These are phyloP conservation scores for Fraxinus quadrangulata DNA, from an alignment of 257 asterid genomes.

Conservation along the genomic window DNA sequence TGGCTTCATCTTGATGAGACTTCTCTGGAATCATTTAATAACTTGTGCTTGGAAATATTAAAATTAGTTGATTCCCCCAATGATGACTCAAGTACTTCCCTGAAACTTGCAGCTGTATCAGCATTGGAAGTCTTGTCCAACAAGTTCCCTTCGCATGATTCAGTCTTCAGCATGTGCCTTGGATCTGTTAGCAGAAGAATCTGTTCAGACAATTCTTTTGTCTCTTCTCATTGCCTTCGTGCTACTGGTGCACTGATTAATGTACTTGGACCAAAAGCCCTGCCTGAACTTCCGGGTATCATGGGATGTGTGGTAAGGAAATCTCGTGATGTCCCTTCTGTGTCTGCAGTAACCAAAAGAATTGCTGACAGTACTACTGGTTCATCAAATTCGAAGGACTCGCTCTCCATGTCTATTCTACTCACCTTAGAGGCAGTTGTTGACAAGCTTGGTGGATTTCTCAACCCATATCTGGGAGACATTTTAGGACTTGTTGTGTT, in stretches of 20 bases:
- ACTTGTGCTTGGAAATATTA: slow-evolving; percentile 59
- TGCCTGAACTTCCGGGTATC: slow-evolving; percentile 73
- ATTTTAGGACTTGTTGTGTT: slow-evolving; percentile 64
- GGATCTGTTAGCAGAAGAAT: slow-evolving; percentile 62
- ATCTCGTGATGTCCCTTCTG: slow-evolving; percentile 39
- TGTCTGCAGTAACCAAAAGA: slow-evolving; percentile 30
- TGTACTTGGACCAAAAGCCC: slow-evolving; percentile 81
- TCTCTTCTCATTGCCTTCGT: slow-evolving; percentile 72
- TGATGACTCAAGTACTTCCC: slow-evolving; percentile 44
- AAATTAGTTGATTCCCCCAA: slow-evolving; percentile 53
- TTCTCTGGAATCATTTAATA: slow-evolving; percentile 47
- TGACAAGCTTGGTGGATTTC: slow-evolving; percentile 75
- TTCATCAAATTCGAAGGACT: slow-evolving; percentile 39
- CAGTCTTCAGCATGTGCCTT: slow-evolving; percentile 64
- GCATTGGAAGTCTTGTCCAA: slow-evolving; percentile 67
- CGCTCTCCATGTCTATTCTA: slow-evolving; percentile 61
- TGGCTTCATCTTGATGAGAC: slow-evolving; percentile 69
- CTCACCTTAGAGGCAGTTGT: slow-evolving; percentile 73
- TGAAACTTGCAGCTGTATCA: slow-evolving; percentile 71
- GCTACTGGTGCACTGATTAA: slow-evolving; percentile 73
- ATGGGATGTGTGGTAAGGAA: slow-evolving; percentile 59
- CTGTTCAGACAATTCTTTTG: slow-evolving; percentile 52
- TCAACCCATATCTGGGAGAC: slow-evolving; percentile 71
- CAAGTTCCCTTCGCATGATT: slow-evolving; percentile 60
- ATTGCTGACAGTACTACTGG: slow-evolving; percentile 26